Base-by-base conservation (phyloP, 2,329 filamentous ascomycete genomes). In the Fusarium annulatum region DNA sequence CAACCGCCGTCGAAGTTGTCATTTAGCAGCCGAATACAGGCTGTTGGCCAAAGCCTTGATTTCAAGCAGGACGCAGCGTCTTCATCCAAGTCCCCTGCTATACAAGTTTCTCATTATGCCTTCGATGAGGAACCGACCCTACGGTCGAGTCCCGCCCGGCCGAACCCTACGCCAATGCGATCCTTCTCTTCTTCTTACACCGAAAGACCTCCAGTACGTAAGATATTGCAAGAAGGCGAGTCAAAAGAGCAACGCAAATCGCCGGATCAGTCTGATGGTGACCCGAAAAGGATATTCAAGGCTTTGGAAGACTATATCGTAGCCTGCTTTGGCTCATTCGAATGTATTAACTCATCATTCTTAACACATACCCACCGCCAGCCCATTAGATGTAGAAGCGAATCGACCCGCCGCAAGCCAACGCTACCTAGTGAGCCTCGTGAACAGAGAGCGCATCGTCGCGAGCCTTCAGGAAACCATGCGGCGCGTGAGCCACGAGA, bases 281-380 rank as follows among this genome's bases (percentile, higher is more conserved):
- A 86, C 7, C 82, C 86, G 6, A 90, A 88, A 77, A 86, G 85
- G 42, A 89, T 96, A 16, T 97, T 97, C 80, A 91, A 89, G 68
- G 87, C 88, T 9, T 80, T 97, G 19, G 94, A 97, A 81, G 92
- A 95, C 69, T 96, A 96, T 78, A 88, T 97, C 45, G 84, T 90
- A 56, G 81, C 84, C 26, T 92, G 89, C 74, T 93, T 97, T 76
- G 88, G 89, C 61, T 91, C 91, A 1, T 91, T 91, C 74, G 87
- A 92, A 59, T 91, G 88, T 71, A 82, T 97, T n/a, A 97, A 96
- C 79, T 86, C 85, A 19, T 95, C 94, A 0, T 97, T 97, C 79
- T 84, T 87, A 42, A 88, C 88, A 2, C 82, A 77, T 41, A 72
- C 75, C 33, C 64, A 84, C 51, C 86, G 87, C 60, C 80, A 72